Conservation (phyloP, 2,329 filamentous ascomycete genomes). For the Zopfia rhizophila region DNA sequence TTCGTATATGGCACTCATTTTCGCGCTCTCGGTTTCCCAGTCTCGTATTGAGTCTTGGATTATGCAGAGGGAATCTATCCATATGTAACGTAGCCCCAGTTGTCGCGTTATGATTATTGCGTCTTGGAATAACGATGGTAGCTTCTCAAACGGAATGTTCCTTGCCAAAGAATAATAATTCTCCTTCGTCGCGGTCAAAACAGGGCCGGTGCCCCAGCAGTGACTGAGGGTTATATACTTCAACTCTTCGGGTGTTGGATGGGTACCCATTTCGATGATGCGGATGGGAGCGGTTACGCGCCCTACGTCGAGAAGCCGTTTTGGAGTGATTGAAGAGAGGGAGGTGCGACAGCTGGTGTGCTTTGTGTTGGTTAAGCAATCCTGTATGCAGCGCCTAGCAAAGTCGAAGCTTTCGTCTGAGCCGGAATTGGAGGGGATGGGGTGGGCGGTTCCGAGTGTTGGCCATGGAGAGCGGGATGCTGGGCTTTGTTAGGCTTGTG, state of each 20-base stretch:
- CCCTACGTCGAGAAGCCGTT: slow-evolving; percentile 45
- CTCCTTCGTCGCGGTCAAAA: slow-evolving; percentile 38
- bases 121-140: slow-evolving; percentile 40
- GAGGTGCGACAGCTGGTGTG: slow-evolving; percentile 37
- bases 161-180: slow-evolving; percentile 38
- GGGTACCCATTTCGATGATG: slow-evolving; percentile 46
- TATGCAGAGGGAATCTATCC: slow-evolving; percentile 50
- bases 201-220: slow-evolving; percentile 41
- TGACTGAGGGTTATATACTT: slow-evolving; percentile 45
- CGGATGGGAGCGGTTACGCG: slow-evolving; percentile 38
- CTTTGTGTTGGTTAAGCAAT: slow-evolving; percentile 43
- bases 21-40: slow-evolving; percentile 46
- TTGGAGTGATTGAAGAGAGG: slow-evolving; percentile 32
- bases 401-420: slow-evolving; percentile 48
- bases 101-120: slow-evolving; percentile 45
- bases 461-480: slow-evolving; percentile 43
- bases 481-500: slow-evolving; percentile 10
- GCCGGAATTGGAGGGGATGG: slow-evolving; percentile 41
- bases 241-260: slow-evolving; percentile 36
- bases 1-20: slow-evolving; percentile 48
- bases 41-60: slow-evolving; percentile 46
- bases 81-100: slow-evolving; percentile 45
- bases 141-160: slow-evolving; percentile 37
- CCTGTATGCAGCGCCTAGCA: slow-evolving; percentile 43
- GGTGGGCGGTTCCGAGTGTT: slow-evolving; percentile 40